Base-by-base conservation (phyloP, 306 rosid genomes). In the Alnus glutinosa region DNA sequence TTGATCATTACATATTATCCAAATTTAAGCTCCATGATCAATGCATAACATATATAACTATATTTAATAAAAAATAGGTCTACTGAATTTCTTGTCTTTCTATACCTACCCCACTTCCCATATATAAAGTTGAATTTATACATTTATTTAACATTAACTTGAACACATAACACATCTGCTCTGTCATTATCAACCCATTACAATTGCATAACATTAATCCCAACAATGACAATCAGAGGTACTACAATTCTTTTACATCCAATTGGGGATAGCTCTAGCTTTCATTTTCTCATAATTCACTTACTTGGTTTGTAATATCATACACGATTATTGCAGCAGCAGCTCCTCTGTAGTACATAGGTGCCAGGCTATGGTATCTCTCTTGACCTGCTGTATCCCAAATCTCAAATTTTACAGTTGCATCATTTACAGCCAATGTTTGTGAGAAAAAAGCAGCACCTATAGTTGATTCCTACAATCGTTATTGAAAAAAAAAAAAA, bases 351-450 rank as follows among this genome's bases (percentile, higher is more conserved):
- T 88, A 88, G 68, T 88, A 88, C 92, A 88, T 88, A 50, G 92
- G 92, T 42, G 92, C 92, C 88, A 88, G 75, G 69, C 92, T 88
- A 82, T 88, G 89, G 67, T 88, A 88, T 71, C 91, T 81, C 81
- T 88, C 91, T 74, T 88, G 91, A 81, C 91, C 91, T 8, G 91
- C 91, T 70, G 91, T 88, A 55, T 88, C 91, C 91, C 91, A 88
- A 79, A 88, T 88, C 83, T 88, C 91, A 75, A 88, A 88, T 72
- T 88, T 88, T 23, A 88, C 92, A 71, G 92, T 88, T 34, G 89
- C 89, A 23, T 88, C 92, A 78, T 88, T 86, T 49, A 88, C 92
- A 10, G 92, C 92, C 83, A 88, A 86, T 37, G 92, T 86, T 86
- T 88, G 92, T 19, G 92, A 88, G 83, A 88, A 88, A 79, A 88